Base-by-base conservation (phyloP, 2,329 filamentous ascomycete genomes). In the Fonsecaea monophora region DNA sequence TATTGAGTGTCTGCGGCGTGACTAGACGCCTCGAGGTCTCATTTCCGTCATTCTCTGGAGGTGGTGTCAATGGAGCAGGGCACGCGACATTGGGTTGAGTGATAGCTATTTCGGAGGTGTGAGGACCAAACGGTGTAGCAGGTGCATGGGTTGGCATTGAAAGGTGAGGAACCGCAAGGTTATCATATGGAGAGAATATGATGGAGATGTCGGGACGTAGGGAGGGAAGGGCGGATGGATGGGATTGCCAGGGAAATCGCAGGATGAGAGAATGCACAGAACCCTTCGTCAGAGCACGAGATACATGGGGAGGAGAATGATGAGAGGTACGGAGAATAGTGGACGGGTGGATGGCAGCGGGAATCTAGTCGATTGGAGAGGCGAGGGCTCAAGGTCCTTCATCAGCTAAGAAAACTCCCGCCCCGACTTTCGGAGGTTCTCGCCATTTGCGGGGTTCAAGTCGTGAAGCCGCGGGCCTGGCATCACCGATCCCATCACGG, bases 61-160 rank as follows among this genome's bases (percentile, higher is more conserved):
- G 69, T 8, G 69, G 71, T 12, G 66, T 72, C 35, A 68, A 61
- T 32, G 70, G 70, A 48, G 66, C 68, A 48, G 66, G 64, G 54
- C 67, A 70, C 53, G 68, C 68, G 64, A 68, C 63, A 64, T 60
- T 63, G 18, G 59, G 40, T 48, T 66, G 56, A 50, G 59, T 38
- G 30, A 32, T 32, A 32, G 30, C 30, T 69, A 69, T 53, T 42
- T 71, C 67, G 60, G 55, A 15, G 38, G 65, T 48, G 38, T 64
- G 59, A 35, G 67, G 34, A 57, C 42, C 61, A 66, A 57, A 50
- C 50, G 66, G 54, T 25, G 62, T 53, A 70, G 60, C 55, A 53
- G 65, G 65, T 64, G 68, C 68, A 72, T 69, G 66, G 45, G 70
- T 68, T 68, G 71, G 71, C 71, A 73, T 73, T 71, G 67, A 70